phyloP scores from a whole-genome alignment of 352 stramenopile species.

The Globisporangium alternatum region DNA sequence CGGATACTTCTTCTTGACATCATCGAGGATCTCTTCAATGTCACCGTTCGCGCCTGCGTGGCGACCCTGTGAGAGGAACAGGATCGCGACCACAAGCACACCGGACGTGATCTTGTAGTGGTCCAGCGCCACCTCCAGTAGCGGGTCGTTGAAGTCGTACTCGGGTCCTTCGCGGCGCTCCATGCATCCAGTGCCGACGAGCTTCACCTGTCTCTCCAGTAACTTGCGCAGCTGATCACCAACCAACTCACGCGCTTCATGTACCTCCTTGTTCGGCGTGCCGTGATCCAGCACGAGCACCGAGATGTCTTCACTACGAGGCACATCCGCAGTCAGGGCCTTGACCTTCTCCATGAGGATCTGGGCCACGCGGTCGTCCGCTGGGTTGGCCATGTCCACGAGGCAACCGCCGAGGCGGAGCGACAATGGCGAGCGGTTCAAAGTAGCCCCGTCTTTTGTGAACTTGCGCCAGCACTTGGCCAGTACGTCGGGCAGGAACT shows the following conservation, averaged over 20 bases:
- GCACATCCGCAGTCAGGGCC: slow-evolving; percentile 27
- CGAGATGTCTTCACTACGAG: slow-evolving; percentile 30
- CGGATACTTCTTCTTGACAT: slow-evolving; percentile 37
- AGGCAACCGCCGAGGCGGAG: slow-evolving; percentile 54
- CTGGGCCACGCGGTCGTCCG: slow-evolving; percentile 55
- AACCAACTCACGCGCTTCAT: slow-evolving; percentile 62
- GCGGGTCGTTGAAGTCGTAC: slow-evolving; percentile 82
- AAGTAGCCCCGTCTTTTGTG: not conserved
- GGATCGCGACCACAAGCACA: slow-evolving; percentile 63
- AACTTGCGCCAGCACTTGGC: slow-evolving; percentile 36
- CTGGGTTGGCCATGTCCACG: slow-evolving; percentile 42
- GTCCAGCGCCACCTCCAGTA: slow-evolving; percentile 62
- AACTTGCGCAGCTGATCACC: slow-evolving; percentile 42
- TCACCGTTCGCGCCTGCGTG: slow-evolving; percentile 73
- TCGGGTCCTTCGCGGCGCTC: slow-evolving; percentile 64
- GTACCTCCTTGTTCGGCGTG: slow-evolving; percentile 65
- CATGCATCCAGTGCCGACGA: slow-evolving; percentile 68
- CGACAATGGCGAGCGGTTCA: slow-evolving; percentile 16
- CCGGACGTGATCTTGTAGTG: slow-evolving; percentile 58
- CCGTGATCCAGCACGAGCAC: slow-evolving; percentile 80
- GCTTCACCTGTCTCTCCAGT: slow-evolving; percentile 38
- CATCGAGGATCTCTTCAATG: slow-evolving; percentile 71
- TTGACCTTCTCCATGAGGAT: slow-evolving; percentile 58
- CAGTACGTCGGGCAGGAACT: slow-evolving; percentile 66
- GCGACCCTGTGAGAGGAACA: slow-evolving; percentile 76